Evolutionary conservation across 345 rosid genomes (phyloP), one percentile per base, ranked within the genome.

Genomic region (Pistacia vera): DNA sequence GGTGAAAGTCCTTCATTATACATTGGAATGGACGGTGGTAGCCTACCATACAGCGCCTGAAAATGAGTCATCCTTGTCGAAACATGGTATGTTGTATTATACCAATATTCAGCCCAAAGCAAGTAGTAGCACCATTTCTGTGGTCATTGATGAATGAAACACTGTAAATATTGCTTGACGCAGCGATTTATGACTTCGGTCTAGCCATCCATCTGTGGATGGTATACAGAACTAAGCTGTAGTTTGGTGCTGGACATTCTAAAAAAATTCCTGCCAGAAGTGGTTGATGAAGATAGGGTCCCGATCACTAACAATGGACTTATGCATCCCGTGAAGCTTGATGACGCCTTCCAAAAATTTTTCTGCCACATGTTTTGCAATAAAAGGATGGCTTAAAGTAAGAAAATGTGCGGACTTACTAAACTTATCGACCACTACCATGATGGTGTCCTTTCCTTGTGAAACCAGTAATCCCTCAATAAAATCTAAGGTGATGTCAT

Each of bases 131-230:
- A 36, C 41, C 41, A 70, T 52, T 36, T 51, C 8, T 2, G 13
- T 70, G 73, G 73, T 25, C 46, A 16, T 0, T 70, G 73, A 28
- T 70, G 41, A 70, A 51, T 3, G n/a, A 70, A 51, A 13, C 73
- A 51, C 48, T 22, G 48, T 1, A 70, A 20, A 13, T 70, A 51
- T 52, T 70, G 73, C 13, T 70, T 44, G 3, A 67, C 25, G 41
- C 67, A 63, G 0, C 36, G 67, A 28, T 63, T 63, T 1, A 63
- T 28, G 1, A 63, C 67, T 63, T 46, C 54, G 5, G 8, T 41
- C 30, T 63, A 44, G 46, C 67, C 36, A 28, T 63, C 67, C 11
- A 11, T 63, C 41, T 63, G 67, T 2, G 67, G 71, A 52, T 67
- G 52, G 55, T 36, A 44, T 4, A 4, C 2, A 3, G 11, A 67